Evolutionary conservation across 2,329 filamentous ascomycete genomes (phyloP).

Genomic region (Coniosporium tulheliwenetii): DNA sequence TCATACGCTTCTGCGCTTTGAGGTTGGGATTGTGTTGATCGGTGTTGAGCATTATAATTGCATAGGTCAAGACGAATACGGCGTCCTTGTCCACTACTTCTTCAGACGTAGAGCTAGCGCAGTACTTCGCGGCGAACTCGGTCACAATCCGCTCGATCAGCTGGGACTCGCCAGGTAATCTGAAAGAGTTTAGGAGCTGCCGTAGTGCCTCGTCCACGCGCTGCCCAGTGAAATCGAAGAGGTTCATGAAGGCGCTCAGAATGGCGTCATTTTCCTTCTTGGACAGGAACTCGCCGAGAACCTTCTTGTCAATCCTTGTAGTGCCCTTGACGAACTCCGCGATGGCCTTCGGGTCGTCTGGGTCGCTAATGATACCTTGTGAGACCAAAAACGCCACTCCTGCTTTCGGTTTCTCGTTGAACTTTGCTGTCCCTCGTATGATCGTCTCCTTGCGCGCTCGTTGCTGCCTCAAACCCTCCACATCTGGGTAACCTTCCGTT

Average conservation of each 20-base stretch:
- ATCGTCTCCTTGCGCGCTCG: slow-evolving; percentile 74
- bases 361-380: slow-evolving; percentile 69
- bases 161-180: slow-evolving; percentile 80
- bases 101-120: slow-evolving; percentile 49
- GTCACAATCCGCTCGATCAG: slow-evolving; percentile 88
- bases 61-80: slow-evolving; percentile 82
- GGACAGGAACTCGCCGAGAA: slow-evolving; percentile 82
- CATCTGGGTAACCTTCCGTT: slow-evolving; percentile 50
- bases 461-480: slow-evolving; percentile 49
- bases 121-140: slow-evolving; percentile 76
- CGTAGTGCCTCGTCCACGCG: slow-evolving; percentile 82
- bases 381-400: slow-evolving; percentile 75
- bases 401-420: slow-evolving; percentile 87
- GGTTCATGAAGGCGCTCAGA: slow-evolving; percentile 65
- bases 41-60: slow-evolving; percentile 94
- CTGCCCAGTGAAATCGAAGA: slow-evolving; percentile 80
- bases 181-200: slow-evolving; percentile 77
- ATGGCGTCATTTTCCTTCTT: slow-evolving; percentile 82
- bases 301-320: slow-evolving; percentile 73
- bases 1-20: slow-evolving; percentile 67
- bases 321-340: slow-evolving; percentile 83
- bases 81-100: slow-evolving; percentile 75
- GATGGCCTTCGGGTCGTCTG: slow-evolving; percentile 58
- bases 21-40: slow-evolving; percentile 94
- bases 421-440: slow-evolving; percentile 73